Evolutionary conservation across 2,329 filamentous ascomycete species (phyloP).

Genomic region (Rugonectria rugulosa): DNA sequence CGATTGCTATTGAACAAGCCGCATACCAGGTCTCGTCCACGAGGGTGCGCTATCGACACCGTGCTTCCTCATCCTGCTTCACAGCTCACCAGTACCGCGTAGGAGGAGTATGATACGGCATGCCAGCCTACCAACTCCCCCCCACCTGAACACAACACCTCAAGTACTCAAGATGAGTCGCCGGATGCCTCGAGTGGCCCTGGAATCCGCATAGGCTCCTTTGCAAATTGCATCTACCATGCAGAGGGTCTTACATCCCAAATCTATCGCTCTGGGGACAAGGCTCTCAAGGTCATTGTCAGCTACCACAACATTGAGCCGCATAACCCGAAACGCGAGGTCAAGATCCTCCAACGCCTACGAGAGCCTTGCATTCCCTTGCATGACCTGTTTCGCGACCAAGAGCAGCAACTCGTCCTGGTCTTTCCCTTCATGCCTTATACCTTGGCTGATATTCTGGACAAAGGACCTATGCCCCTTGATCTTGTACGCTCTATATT

Average conservation of each 20-base stretch:
- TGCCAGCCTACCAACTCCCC: conserved; percentile 41
- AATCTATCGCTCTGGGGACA: conserved; percentile 73
- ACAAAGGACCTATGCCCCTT: conserved; percentile 47
- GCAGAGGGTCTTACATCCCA: conserved; percentile 79
- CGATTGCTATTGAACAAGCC: conserved; percentile 71
- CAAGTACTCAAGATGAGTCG: conserved; percentile 4
- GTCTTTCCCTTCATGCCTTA: conserved; percentile 85
- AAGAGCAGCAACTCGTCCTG: conserved; percentile 75
- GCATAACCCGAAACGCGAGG: conserved; percentile 83
- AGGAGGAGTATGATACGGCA: conserved; percentile 67
- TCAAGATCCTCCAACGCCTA: conserved; percentile 71
- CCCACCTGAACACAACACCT: conserved; percentile 9
- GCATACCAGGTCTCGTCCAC: conserved; percentile 66
- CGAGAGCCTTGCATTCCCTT: conserved; percentile 69
- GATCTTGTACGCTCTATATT: conserved; percentile 56
- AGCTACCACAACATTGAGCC: conserved; percentile 77
- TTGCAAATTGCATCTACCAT: conserved; percentile 62
- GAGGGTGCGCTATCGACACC: conserved; percentile 54
- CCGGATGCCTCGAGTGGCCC: conserved; percentile 14
- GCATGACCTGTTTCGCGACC: conserved; percentile 76
- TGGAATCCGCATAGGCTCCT: conserved; percentile 61
- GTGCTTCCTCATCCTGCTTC: conserved; percentile 15
- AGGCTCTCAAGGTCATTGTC: conserved; percentile 86
- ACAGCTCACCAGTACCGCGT: conserved; percentile 33
- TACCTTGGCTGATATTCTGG: conserved; percentile 74